Base-by-base conservation (phyloP, 2,329 filamentous ascomycete species). In the Rutstroemia sp. region DNA sequence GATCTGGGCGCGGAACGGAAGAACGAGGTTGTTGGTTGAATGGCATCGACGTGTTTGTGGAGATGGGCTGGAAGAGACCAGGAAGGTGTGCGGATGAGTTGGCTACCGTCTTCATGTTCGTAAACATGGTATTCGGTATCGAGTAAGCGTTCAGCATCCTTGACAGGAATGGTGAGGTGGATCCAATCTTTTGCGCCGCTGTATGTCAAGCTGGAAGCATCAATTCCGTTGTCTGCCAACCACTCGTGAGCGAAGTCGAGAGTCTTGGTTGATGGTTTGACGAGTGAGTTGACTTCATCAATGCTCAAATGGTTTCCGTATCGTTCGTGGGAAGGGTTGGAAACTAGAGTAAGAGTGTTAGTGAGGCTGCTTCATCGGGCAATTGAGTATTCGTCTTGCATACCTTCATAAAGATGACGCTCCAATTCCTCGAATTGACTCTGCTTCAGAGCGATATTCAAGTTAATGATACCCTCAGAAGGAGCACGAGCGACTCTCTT, bases 1-100 rank as follows among this genome's bases (percentile, higher is more conserved):
- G 53, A 51, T 45, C 19, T 51, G 30, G 53, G 53, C 12, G 44
- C 54, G 8, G 54, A 42, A 42, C 75, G 73, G 67, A 80, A 78
- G 71, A 84, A 84, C 0, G 79, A 80, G 49, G 76, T 83, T 1
- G 81, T 84, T 2, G 81, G 81, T 65, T 84, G 80, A 25, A 84
- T 77, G 12, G 78, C 75, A 63, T 83, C 79, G 59, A 84, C 77
- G 63, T 81, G 79, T 49, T 75, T 72, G 63, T 83, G 80, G 4
- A 84, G 72, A 63, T 83, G 76, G 36, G 63, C 65, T 16, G 81
- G 81, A 4, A 85, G 74, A 45, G 80, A 83, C 80, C 81, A 84
- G 42, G 73, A 69, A 1, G 78, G 75, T 0, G 81, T 75, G 45
- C 81, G 76, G 16, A 78, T 73, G 7, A 82, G 65, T 10, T 73